Percentiles rank a stretch among this genome's conserved stretches.
Conservation (phyloP, 2,329 filamentous ascomycete species). For the Zymoseptoria passerinii region DNA sequence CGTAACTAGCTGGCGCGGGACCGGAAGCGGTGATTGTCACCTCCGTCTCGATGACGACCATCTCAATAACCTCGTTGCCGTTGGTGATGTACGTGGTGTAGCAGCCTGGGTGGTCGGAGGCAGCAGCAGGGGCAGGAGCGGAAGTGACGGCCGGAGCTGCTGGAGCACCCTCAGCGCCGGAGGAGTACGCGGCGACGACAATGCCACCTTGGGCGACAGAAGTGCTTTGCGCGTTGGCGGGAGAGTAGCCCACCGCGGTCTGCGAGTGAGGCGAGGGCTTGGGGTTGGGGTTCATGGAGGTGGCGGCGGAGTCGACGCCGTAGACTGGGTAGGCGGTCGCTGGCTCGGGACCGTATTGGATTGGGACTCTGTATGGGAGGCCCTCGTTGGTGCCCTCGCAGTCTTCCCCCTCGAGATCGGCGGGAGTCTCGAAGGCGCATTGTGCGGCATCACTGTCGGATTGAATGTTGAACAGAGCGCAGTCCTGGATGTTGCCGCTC, state of each 20-base stretch:
- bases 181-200: conserved; percentile 10
- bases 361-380: conserved; percentile 59
- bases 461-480: conserved; percentile 65
- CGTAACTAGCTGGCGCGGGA: conserved; percentile 16
- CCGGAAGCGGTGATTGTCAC: conserved; percentile 34
- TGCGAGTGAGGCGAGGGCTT: conserved; percentile 8
- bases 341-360: conserved; percentile 39
- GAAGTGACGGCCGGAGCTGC: conserved; percentile 3
- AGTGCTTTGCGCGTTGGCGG: conserved; percentile 19
- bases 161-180: neutral
- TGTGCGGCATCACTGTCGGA: conserved; percentile 43
- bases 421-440: conserved; percentile 57
- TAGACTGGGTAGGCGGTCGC: conserved; percentile 30
- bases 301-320: conserved; percentile 17
- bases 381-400: conserved; percentile 46
- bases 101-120: conserved; percentile 23
- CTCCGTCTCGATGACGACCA: conserved; percentile 35
- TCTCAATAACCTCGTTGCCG: conserved; percentile 37
- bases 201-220: conserved; percentile 20
- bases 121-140: conserved; percentile 14
- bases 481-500: conserved; percentile 64
- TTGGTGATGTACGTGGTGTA: conserved; percentile 37
- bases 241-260: conserved; percentile 17
- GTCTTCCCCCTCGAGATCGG: conserved; percentile 50
- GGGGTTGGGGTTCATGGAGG: conserved; percentile 10